A percentile compares a stretch with the other conserved stretches of the same genome.
Conservation (phyloP, 2,329 filamentous ascomycete species). For the Penicillium sp. region DNA sequence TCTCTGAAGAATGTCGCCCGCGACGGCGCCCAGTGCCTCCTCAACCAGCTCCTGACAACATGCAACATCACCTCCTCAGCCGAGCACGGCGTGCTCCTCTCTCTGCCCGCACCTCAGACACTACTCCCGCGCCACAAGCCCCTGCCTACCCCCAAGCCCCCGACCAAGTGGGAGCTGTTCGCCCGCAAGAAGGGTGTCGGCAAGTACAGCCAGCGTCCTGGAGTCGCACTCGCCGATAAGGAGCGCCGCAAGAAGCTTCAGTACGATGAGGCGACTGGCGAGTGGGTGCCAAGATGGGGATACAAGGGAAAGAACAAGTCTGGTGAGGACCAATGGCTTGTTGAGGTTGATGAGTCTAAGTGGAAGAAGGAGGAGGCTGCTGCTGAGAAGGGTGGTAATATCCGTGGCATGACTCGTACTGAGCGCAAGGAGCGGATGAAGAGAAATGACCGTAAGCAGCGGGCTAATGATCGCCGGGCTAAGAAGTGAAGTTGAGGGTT, state of each 20-base stretch:
- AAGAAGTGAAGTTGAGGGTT: constrained; percentile 30
- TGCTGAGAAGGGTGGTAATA: constrained; percentile 59
- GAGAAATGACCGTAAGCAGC: constrained; percentile 65
- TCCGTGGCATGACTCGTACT: constrained; percentile 65
- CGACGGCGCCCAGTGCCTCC: constrained; percentile 84
- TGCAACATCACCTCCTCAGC: constrained; percentile 72
- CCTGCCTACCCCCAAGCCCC: constrained; percentile 74
- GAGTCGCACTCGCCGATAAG: constrained; percentile 62
- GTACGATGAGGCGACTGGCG: constrained; percentile 79
- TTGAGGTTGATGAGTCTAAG: constrained; percentile 81
- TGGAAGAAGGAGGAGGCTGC: constrained; percentile 66
- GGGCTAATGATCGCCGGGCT: constrained; percentile 62
- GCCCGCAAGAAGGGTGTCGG: constrained; percentile 92
- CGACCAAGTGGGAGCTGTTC: constrained; percentile 95
- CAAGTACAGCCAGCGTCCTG: constrained; percentile 70
- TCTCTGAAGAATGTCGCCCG: constrained; percentile 73
- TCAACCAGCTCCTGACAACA: constrained; percentile 91
- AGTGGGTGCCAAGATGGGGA: constrained; percentile 94
- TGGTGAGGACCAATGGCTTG: constrained; percentile 80
- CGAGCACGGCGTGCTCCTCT: constrained; percentile 70
- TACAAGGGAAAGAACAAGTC: constrained; percentile 89
- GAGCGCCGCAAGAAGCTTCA: constrained; percentile 67
- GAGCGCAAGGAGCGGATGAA: constrained; percentile 69
- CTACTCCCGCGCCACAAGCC: constrained; percentile 87
- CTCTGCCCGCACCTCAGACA: constrained; percentile 70